Evolutionary conservation across 176 grass and related monocot genomes (phyloP).

Genomic region (Otatea glauca): DNA sequence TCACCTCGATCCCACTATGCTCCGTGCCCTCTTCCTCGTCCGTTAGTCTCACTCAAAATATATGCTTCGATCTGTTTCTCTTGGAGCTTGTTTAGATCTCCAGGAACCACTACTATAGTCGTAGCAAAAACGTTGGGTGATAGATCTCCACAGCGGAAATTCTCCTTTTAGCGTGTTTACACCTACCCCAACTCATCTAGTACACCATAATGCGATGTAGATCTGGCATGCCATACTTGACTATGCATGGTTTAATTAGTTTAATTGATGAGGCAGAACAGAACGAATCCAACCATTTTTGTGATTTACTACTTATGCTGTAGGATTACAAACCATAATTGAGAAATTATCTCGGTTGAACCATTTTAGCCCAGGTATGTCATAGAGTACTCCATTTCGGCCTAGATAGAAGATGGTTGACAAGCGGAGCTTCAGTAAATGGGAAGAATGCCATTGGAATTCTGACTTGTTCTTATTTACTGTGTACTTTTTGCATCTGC

Average conservation of each 20-base stretch:
- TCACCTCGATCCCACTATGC: not conserved
- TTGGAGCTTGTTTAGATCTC: not conserved
- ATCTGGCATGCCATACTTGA: constrained; percentile 28
- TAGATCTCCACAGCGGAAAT: constrained; percentile 23
- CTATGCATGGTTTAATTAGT: not conserved
- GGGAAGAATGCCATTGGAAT: not conserved
- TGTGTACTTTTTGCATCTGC: not conserved
- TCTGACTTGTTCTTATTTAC: not conserved
- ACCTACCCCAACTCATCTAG: not conserved
- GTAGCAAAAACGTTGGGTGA: not conserved
- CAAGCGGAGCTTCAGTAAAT: not conserved
- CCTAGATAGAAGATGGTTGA: not conserved
- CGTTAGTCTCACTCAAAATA: not conserved
- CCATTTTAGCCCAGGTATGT: not conserved
- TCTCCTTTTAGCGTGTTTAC: constrained; percentile 19
- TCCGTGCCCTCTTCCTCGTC: not conserved
- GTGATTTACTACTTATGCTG: not conserved
- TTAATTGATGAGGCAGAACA: not conserved
- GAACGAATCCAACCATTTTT: not conserved
- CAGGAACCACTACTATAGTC: not conserved
- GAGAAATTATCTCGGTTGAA: not conserved
- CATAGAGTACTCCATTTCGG: not conserved
- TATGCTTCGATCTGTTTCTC: not conserved
- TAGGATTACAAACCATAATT: not conserved
- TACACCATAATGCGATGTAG: constrained; percentile 12